Conservation (phyloP, 108 stramenopile genomes). For the Cyclotella choctawhatcheeana region DNA sequence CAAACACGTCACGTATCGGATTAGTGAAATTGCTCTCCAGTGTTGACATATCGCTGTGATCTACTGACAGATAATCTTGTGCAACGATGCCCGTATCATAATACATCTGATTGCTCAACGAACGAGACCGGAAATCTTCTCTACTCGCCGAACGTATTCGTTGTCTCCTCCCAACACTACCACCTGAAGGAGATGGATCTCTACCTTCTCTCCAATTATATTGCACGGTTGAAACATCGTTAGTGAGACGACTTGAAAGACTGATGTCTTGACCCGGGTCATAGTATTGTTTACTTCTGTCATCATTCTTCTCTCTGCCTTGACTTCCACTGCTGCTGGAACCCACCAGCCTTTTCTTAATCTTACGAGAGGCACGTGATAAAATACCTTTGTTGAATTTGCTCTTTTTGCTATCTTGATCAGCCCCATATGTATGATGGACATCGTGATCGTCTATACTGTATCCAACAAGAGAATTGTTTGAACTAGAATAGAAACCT, state of each 20-base stretch:
- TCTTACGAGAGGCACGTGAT: slow-evolving; percentile 24
- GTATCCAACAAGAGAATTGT: not conserved
- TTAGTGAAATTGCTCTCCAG: slow-evolving; percentile 1
- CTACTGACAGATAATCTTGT: not conserved
- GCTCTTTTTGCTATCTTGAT: slow-evolving; percentile 19
- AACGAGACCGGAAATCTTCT: no score
- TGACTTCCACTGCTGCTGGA: slow-evolving; percentile 1
- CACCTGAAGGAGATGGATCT: slow-evolving; percentile 27
- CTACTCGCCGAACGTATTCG: not conserved
- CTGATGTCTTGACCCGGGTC: not conserved
- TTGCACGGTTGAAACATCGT: slow-evolving; percentile 1
- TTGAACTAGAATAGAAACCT: not conserved
- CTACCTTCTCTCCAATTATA: slow-evolving; percentile 13
- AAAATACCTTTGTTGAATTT: slow-evolving; percentile 24
- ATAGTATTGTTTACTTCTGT: no score
- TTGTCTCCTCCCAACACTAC: not conserved
- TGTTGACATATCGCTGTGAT: slow-evolving; percentile 8
- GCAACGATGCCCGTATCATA: not conserved
- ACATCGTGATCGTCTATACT: not conserved
- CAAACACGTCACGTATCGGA: not conserved
- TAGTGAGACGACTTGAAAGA: not conserved
- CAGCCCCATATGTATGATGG: not conserved
- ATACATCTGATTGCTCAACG: no score
- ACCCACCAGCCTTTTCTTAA: slow-evolving; percentile 20
- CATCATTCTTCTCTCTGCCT: not conserved